These are phyloP conservation scores for Scutellaria barbata DNA, from an alignment of 257 asterid genomes.

Conservation along the genomic window DNA sequence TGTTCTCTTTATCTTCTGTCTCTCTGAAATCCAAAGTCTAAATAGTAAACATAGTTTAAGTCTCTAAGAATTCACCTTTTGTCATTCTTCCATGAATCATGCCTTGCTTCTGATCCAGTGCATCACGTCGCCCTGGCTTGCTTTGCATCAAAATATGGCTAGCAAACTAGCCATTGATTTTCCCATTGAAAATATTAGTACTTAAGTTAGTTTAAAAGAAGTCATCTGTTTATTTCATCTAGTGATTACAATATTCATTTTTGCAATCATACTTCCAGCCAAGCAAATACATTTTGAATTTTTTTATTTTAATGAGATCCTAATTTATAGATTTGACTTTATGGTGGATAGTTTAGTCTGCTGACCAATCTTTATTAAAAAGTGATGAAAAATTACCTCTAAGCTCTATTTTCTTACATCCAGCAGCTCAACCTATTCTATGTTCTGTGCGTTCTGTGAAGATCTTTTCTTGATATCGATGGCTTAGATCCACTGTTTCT, in stretches of 20 bases:
- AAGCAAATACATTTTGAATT: not conserved
- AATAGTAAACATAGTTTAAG: not conserved
- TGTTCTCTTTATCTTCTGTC: not conserved
- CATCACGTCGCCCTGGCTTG: not conserved
- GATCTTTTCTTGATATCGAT: slow-evolving; percentile 1
- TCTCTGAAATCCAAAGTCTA: not conserved
- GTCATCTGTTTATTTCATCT: not conserved
- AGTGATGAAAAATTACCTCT: not conserved
- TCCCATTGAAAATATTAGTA: not conserved
- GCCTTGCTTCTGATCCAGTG: not conserved
- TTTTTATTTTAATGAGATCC: not conserved
- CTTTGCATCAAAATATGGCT: not conserved
- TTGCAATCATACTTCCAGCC: not conserved
- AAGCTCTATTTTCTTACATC: not conserved
- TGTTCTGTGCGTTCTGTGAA: slow-evolving; percentile 2
- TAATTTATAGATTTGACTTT: slow-evolving; percentile 9
- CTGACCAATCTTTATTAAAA: not conserved
- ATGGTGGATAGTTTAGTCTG: not conserved
- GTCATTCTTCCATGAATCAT: not conserved
- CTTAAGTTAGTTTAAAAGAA: not conserved
- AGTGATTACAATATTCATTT: not conserved
- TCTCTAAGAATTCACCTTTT: not conserved
- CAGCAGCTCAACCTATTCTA: not conserved
- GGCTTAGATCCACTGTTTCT: slow-evolving; percentile 8
- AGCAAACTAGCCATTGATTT: not conserved